Evolutionary conservation across 78 protist species (phyloP).

Genomic region (Monocercomonoides exilis): DNA sequence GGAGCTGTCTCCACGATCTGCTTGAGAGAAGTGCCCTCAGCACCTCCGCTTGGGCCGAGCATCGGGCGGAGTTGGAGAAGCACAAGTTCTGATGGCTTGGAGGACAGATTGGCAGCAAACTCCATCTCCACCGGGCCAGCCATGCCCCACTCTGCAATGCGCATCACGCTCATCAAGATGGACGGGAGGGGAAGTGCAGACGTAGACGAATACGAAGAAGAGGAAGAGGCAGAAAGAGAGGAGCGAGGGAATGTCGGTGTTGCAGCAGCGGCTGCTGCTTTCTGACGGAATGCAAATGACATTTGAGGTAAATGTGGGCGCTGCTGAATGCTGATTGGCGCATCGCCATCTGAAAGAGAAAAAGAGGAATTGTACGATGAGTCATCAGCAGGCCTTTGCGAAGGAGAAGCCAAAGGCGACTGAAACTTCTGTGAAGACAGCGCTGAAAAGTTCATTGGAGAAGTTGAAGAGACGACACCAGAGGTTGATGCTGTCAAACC

Average conservation of each 20-base stretch:
- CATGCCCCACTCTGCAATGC: constrained; percentile 13
- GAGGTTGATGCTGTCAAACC: not conserved
- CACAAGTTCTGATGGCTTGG: not conserved
- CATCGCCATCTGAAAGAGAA: too few relatives aligned
- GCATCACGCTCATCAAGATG: not conserved
- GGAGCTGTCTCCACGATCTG: not conserved
- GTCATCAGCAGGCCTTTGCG: too few relatives aligned
- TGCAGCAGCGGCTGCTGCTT: not conserved
- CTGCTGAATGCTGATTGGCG: not conserved
- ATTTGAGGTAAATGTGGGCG: not conserved
- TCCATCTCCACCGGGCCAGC: constrained; percentile 16
- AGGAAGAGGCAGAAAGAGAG: not conserved
- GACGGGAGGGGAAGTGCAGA: not conserved
- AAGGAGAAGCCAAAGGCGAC: not conserved
- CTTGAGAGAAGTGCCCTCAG: not conserved
- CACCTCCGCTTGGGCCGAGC: not conserved
- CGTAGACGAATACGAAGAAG: not conserved
- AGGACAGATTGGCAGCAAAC: not conserved
- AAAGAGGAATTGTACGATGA: too few relatives aligned
- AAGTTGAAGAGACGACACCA: not conserved
- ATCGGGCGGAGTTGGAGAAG: constrained; percentile 12
- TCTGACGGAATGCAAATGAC: not conserved
- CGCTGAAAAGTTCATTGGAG: too few relatives aligned
- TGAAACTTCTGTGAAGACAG: too few relatives aligned
- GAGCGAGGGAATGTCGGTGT: too few relatives aligned